Evolutionary conservation across 2,329 filamentous ascomycete species (phyloP), one percentile per base, ranked within the genome.

Genomic region (Plectosphaerella plurivora): DNA sequence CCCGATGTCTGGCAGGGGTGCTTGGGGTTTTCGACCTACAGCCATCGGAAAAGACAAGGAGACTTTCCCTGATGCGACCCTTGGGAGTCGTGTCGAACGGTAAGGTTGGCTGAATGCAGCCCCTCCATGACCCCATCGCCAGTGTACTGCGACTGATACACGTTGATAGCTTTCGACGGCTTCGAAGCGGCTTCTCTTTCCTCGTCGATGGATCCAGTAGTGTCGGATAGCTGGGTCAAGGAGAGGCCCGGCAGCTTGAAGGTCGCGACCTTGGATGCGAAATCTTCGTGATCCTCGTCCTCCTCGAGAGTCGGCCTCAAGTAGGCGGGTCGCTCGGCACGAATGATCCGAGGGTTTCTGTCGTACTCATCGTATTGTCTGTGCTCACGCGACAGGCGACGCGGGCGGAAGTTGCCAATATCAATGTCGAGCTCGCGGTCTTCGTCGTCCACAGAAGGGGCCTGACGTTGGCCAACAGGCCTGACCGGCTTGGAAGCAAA

Each of bases 1-100:
- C n/a, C n/a, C 7, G 5, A 14, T 24, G n/a, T 16, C 7, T 10
- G 18, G 33, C 8, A 16, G 0, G 3, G 8, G 8, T 25, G 7
- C 2, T 28, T 4, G 3, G 12, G 3, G n/a, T 14, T 9, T 6
- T 1, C 4, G 28, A 62, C 63, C 52, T 49, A 71, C 66, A 75
- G 65, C 72, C 73, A 76, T 56, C 66, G 66, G 45, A 73, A 76
- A 0, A 75, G 55, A 9, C 70, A 63, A 12, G 68, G 63, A 4
- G 60, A 61, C 28, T 61, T 63, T 5, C 58, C 62, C 45, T 60
- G 22, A 5, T 22, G 63, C 28, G 28, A 12, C 28, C 28, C 28
- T 33, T 44, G 16, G 4, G 62, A 51, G 18, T 70, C 68, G 24
- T 72, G 64, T 0, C 73, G 57, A 11, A 67, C 58, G 2, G 67